Base-by-base conservation (phyloP, 1,284 basidiomycete genomes). In the Boletus semigastroideus region DNA sequence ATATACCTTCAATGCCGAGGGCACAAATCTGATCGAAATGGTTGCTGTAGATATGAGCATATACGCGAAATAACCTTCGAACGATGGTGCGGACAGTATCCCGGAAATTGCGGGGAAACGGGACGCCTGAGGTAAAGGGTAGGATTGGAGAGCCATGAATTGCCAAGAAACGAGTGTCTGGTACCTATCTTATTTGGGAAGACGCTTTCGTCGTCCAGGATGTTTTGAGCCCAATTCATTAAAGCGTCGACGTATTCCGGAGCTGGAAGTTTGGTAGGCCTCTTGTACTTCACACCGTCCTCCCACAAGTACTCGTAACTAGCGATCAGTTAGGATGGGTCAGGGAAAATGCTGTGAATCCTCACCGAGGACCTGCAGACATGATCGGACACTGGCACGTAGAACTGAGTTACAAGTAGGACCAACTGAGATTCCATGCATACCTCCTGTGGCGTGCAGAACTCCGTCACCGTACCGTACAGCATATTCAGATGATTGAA, bases 21-120 rank as follows among this genome's bases (percentile, higher is more conserved):
- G 96, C 97, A 71, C 96, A 99, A 55, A 99, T 93, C 67, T 98
- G 96, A 64, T 98, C 96, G 72, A 99, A 99, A 73, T 99, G 97
- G 63, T 95, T 95, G 78, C 96, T 97, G 78, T 99, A 99, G 64
- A 99, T 87, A 71, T 99, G 97, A 20, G 95, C 97, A 67, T 99
- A 99, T 39, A 99, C 92, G 14, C 97, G 82, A 80, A 99, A 99
- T 44, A 99, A 74, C 25, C 97, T 82, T 48, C 97, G 82, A 52
- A 95, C 83, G 54, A 99, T 94, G 14, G 92, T 94, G 69, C 94
- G 90, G 57, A 98, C 88, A 0, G 92, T 96, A 19, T 92, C 86
- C 41, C 87, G 84, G 73, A 99, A 99, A 65, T 87, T 92, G 66
- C 83, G 84, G 4, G 96, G 92, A 71, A 99, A 99, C 2, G 93